Conservation (phyloP, 2,329 filamentous ascomycete genomes). For the Penicillium brasilianum region DNA sequence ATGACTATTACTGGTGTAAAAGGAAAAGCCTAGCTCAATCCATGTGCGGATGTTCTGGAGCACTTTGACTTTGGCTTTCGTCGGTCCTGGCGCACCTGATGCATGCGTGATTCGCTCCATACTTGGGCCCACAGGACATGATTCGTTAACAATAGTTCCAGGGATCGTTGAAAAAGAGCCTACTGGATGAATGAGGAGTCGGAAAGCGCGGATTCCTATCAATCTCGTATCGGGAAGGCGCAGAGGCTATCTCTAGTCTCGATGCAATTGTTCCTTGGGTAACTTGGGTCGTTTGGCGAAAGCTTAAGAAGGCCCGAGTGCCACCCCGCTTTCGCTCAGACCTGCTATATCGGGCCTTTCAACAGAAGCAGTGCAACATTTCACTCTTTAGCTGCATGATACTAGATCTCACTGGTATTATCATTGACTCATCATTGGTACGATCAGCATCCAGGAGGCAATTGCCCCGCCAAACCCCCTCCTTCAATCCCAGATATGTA, state of each 20-base stretch:
- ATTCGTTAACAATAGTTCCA: not conserved
- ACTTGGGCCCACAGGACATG: not conserved
- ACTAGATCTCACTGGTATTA: not conserved
- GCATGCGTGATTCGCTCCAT: not conserved
- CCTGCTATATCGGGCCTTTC: not conserved
- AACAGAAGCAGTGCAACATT: not conserved
- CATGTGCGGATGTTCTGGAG: not conserved
- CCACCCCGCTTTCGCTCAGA: slow-evolving; percentile 1
- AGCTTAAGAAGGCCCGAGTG: not conserved
- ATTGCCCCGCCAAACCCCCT: not conserved
- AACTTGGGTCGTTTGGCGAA: not conserved
- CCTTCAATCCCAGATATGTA: not conserved
- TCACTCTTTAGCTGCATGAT: not conserved
- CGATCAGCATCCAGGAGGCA: not conserved
- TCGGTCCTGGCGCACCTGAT: not conserved
- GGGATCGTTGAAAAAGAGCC: not conserved
- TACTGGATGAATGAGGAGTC: not conserved
- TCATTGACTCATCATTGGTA: not conserved
- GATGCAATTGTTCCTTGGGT: not conserved
- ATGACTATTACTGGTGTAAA: slow-evolving; percentile 10
- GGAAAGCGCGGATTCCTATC: not conserved
- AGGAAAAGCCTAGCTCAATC: not conserved
- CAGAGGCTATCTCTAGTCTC: not conserved
- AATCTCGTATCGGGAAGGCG: not conserved
- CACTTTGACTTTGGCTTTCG: slow-evolving; percentile 8